Percentiles rank a stretch among this genome's conserved stretches.
phyloP scores from a whole-genome alignment of 768 basidiomycete species.

The Termitomyces bulborhizus region DNA sequence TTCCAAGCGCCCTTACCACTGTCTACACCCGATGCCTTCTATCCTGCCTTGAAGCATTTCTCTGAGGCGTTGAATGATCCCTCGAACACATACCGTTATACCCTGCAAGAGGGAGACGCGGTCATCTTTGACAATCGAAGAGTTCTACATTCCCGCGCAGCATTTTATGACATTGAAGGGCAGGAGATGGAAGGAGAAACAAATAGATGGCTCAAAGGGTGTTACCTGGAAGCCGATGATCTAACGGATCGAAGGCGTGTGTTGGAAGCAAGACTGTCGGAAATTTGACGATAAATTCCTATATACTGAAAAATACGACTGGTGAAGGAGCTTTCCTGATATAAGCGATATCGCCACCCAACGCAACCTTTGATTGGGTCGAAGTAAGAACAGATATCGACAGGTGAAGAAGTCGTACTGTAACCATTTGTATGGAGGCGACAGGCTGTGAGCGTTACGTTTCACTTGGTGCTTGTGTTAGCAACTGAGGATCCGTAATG shows the following conservation, averaged over 20 bases:
- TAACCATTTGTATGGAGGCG: no score
- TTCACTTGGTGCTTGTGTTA: no score
- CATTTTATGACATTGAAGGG: conserved; percentile 47
- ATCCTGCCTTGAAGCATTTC: conserved; percentile 58
- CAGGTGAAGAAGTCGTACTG: no score
- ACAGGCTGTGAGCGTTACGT: no score
- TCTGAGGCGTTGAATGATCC: conserved; percentile 49
- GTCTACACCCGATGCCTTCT: conserved; percentile 50
- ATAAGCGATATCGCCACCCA: conserved; percentile 62
- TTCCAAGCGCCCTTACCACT: conserved; percentile 81
- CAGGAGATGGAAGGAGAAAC: conserved; percentile 38
- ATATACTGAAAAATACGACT: background rate
- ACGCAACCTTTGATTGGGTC: conserved; percentile 28
- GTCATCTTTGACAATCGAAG: conserved; percentile 91
- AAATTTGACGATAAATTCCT: background rate
- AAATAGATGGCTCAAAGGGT: conserved; percentile 89
- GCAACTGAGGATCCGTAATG: no score
- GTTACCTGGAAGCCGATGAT: conserved; percentile 65
- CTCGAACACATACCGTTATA: conserved; percentile 50
- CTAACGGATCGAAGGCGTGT: conserved; percentile 57
- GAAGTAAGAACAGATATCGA: background rate
- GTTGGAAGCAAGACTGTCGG: conserved; percentile 25
- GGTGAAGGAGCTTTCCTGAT: conserved; percentile 38
- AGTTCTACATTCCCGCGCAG: conserved; percentile 81
- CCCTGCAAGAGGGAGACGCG: conserved; percentile 75